A percentile compares a stretch with the other conserved stretches of the same genome.
Conservation (phyloP, 305 asterid species). For the Fraxinus sp. region DNA sequence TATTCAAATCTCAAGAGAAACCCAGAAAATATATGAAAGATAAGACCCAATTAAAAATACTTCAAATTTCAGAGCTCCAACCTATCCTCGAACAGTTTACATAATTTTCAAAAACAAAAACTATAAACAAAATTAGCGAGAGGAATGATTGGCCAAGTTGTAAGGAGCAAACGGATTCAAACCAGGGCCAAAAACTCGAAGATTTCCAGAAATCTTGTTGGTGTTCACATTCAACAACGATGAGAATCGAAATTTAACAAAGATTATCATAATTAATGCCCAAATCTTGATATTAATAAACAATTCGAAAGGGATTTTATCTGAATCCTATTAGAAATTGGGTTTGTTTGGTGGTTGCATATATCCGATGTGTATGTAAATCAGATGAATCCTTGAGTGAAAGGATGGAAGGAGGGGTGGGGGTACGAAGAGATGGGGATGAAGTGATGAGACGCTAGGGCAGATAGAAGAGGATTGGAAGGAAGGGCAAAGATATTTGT, state of each 20-base stretch:
- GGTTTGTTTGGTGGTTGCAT: no score
- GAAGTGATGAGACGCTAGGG: no score
- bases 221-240: slow-evolving; percentile 49
- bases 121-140: slow-evolving; percentile 49
- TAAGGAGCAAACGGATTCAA: slow-evolving; percentile 91
- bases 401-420: no score
- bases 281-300: no score
- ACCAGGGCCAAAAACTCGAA: slow-evolving; percentile 86
- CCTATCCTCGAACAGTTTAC: slow-evolving; percentile 28
- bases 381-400: no score
- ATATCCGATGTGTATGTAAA: no score
- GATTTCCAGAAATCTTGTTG: slow-evolving; percentile 47
- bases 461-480: no score
- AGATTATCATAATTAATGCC: no score
- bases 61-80: slow-evolving; percentile 25
- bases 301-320: no score
- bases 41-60: slow-evolving; percentile 21
- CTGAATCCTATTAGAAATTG: no score
- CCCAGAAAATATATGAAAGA: slow-evolving; percentile 24
- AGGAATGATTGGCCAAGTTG: slow-evolving; percentile 67
- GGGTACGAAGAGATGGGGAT: no score
- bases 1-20: slow-evolving; percentile 30
- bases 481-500: no score
- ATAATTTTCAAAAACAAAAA: slow-evolving; percentile 28
- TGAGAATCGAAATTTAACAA: slow-evolving; percentile 35